Percentiles rank a stretch among this genome's conserved stretches.
These are phyloP conservation scores for Lentinula edodes DNA, from an alignment of 768 basidiomycete species.

Conservation along the genomic window DNA sequence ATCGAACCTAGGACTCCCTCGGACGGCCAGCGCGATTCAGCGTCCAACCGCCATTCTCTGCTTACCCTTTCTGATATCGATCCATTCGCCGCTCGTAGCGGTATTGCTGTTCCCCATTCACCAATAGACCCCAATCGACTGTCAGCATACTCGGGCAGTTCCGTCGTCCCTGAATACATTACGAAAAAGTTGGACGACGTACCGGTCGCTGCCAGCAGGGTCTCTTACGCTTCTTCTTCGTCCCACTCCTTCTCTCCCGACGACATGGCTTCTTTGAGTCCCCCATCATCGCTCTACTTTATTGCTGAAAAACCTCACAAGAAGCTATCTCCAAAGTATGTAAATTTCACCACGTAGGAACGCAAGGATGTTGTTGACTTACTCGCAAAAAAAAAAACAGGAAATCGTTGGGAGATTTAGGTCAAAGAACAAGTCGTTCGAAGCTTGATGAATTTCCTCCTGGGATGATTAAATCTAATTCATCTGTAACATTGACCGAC, in stretches of 20 bases:
- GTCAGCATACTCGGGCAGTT: conserved; percentile 50
- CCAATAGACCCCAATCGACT: conserved; percentile 41
- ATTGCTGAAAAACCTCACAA: background rate
- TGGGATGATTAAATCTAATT: conserved; percentile 19
- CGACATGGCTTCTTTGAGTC: conserved; percentile 1
- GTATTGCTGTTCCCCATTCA: conserved; percentile 35
- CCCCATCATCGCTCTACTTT: background rate
- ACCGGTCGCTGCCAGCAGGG: conserved; percentile 29
- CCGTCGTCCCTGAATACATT: conserved; percentile 34
- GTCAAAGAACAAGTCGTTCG: conserved; percentile 8
- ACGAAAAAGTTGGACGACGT: conserved; percentile 30
- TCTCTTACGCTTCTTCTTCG: conserved; percentile 55
- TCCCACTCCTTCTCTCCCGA: conserved; percentile 34
- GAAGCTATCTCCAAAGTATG: conserved; percentile 12
- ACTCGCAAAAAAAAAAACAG: conserved; percentile 1
- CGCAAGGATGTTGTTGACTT: conserved; percentile 1
- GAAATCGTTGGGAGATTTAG: conserved; percentile 11
- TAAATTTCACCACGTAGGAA: background rate
- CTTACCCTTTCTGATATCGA: conserved; percentile 59
- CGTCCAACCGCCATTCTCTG: conserved; percentile 39
- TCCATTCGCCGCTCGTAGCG: conserved; percentile 50
- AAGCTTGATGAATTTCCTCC: conserved; percentile 16
- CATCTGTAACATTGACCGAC: conserved; percentile 26
- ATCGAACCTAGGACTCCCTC: conserved; percentile 49
- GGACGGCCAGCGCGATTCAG: conserved; percentile 34